These are phyloP conservation scores for Clausena lansium DNA, from an alignment of 345 rosid species.

Conservation along the genomic window DNA sequence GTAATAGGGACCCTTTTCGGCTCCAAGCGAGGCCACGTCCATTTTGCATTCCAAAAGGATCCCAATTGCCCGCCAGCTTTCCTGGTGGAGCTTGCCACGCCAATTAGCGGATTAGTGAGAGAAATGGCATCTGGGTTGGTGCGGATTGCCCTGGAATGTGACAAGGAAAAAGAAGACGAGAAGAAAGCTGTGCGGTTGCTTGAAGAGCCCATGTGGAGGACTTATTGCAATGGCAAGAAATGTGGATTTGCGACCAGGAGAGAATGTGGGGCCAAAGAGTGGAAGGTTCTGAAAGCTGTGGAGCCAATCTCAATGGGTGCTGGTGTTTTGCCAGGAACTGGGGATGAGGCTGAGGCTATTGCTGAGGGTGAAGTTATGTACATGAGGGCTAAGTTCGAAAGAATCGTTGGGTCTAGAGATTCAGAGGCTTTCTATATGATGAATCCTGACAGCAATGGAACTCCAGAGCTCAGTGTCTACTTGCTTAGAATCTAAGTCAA, in stretches of 20 bases:
- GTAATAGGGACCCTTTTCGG: conserved; percentile 95
- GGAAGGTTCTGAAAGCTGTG: conserved; percentile 74
- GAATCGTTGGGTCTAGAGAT: conserved; percentile 94
- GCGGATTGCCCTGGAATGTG: conserved; percentile 89
- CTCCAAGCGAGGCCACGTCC: conserved; percentile 84
- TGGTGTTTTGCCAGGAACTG: conserved; percentile 76
- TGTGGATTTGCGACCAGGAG: conserved; percentile 79
- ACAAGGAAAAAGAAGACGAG: conserved; percentile 49
- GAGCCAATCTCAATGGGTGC: conserved; percentile 99
- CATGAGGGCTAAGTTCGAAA: conserved; percentile 94
- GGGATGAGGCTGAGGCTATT: conserved; percentile 10
- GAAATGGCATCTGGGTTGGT: conserved; percentile 99
- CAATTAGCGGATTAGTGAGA: conserved; percentile 75
- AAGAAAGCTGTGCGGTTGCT: conserved; percentile 55
- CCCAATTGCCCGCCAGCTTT: conserved; percentile 80
- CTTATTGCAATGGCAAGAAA: conserved; percentile 92
- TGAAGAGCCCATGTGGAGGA: conserved; percentile 89
- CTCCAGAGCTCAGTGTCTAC: conserved; percentile 95
- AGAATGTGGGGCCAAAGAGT: conserved; percentile 72
- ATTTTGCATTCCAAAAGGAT: conserved; percentile 85
- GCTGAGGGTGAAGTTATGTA: conserved; percentile 58
- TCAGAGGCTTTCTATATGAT: conserved; percentile 99
- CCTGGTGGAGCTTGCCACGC: conserved; percentile 84
- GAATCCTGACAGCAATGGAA: conserved; percentile 97
- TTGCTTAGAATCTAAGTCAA: conserved; percentile 65